Conservation (phyloP, 176 grass and related monocot species). For the Hordeum marinum region DNA sequence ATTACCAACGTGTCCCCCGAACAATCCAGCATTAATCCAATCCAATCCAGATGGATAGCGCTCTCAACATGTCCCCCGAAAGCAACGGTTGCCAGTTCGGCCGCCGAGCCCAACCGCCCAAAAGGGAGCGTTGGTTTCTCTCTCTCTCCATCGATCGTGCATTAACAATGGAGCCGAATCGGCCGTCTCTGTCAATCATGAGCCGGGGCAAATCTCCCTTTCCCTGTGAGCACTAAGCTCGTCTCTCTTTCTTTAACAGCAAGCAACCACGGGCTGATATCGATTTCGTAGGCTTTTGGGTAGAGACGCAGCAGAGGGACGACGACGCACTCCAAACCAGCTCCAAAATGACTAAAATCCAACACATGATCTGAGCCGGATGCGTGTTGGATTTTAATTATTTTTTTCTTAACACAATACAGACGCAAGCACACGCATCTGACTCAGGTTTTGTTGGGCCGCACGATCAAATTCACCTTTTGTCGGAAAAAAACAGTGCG, state of each 20-base stretch:
- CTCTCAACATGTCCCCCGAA: slow-evolving; percentile 10
- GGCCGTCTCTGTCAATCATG: slow-evolving; percentile 19
- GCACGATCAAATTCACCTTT: no score
- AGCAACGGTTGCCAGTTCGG: background rate
- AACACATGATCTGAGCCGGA: no score
- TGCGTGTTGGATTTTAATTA: no score
- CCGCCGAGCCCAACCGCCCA: background rate
- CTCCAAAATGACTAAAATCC: background rate
- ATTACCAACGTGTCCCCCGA: slow-evolving; percentile 40
- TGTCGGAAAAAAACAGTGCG: no score
- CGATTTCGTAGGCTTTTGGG: background rate
- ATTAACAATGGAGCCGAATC: slow-evolving; percentile 8
- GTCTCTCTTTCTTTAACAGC: slow-evolving; percentile 24
- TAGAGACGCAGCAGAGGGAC: background rate
- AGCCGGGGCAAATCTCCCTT: slow-evolving; percentile 28
- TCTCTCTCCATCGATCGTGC: background rate
- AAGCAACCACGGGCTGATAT: slow-evolving; percentile 19
- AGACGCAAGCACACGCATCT: no score
- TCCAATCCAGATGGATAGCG: slow-evolving; percentile 29
- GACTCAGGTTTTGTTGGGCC: background rate
- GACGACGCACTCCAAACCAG: background rate
- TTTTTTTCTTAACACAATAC: no score
- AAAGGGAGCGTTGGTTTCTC: background rate
- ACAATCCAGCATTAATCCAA: background rate
- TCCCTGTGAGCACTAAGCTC: background rate